A percentile compares a stretch with the other conserved stretches of the same genome.
phyloP scores from a whole-genome alignment of 176 grass and related monocot genomes.

The Bonia amplexicaulis region DNA sequence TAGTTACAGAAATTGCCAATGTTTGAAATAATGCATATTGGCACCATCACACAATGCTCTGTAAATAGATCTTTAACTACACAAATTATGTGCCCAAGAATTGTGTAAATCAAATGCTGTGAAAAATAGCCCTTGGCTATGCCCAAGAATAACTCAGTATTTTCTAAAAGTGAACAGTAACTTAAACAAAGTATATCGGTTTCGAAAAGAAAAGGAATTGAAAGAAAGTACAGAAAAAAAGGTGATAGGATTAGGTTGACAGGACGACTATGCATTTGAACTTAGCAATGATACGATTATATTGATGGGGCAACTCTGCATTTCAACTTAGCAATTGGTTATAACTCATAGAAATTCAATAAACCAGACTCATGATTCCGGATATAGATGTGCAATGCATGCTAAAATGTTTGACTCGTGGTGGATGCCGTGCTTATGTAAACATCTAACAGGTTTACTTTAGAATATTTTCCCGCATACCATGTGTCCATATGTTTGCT shows the following conservation, averaged over 20 bases:
- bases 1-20: slow-evolving; percentile 11
- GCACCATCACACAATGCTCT: neutral
- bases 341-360: neutral
- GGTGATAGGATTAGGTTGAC: neutral
- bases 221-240: neutral
- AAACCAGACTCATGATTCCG: neutral
- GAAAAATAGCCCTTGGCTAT: neutral
- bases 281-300: neutral
- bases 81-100: neutral
- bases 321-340: neutral
- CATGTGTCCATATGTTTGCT: neutral
- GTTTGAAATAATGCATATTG: neutral
- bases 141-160: neutral
- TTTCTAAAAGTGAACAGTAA: neutral
- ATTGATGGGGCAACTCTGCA: neutral
- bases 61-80: neutral
- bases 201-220: neutral
- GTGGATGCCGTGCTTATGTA: neutral
- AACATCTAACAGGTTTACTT: neutral
- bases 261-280: neutral
- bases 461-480: neutral
- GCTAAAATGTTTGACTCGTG: neutral
- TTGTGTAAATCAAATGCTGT: neutral
- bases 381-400: neutral
- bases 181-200: neutral